A percentile compares a stretch with the other conserved stretches of the same genome.
Evolutionary conservation across 208 protist species (phyloP).

Genomic region (Acanthamoeba castellanii): DNA sequence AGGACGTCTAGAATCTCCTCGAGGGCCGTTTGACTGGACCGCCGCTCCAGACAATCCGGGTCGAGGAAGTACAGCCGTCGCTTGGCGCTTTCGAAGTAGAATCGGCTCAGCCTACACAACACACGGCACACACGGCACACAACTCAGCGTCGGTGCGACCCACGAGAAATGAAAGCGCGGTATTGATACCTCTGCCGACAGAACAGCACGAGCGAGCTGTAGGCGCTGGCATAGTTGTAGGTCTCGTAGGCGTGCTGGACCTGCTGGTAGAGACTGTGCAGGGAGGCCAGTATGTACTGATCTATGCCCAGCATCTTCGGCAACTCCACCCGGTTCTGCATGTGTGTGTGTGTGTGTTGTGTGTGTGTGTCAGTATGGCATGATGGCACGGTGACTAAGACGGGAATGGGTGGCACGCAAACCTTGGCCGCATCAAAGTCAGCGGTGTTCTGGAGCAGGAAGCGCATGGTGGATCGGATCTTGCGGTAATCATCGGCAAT

Average conservation of each 20-base stretch:
- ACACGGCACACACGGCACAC: neutral
- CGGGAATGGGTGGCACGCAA: neutral
- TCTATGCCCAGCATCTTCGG: neutral
- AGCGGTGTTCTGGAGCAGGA: neutral
- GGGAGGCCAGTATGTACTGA: neutral
- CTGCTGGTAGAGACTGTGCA: neutral
- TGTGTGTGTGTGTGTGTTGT: neutral
- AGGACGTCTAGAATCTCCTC: neutral
- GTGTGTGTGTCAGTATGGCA: no score
- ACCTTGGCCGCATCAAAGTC: conserved; percentile 14
- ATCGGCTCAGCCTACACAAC: neutral
- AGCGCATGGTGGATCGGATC: neutral
- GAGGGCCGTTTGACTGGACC: conserved; percentile 4
- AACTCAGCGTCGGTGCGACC: no score
- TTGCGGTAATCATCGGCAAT: conserved; percentile 40
- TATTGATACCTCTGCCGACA: neutral
- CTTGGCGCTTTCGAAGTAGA: conserved; percentile 27
- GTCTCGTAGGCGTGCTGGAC: conserved; percentile 2
- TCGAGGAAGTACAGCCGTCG: conserved; percentile 34
- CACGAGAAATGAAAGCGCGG: no score
- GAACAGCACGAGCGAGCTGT: conserved; percentile 13
- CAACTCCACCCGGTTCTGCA: neutral
- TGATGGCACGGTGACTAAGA: neutral
- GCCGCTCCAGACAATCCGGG: neutral
- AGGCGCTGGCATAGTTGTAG: conserved; percentile 31